phyloP scores from a whole-genome alignment of 768 basidiomycete genomes.

The Suillus sp. region DNA sequence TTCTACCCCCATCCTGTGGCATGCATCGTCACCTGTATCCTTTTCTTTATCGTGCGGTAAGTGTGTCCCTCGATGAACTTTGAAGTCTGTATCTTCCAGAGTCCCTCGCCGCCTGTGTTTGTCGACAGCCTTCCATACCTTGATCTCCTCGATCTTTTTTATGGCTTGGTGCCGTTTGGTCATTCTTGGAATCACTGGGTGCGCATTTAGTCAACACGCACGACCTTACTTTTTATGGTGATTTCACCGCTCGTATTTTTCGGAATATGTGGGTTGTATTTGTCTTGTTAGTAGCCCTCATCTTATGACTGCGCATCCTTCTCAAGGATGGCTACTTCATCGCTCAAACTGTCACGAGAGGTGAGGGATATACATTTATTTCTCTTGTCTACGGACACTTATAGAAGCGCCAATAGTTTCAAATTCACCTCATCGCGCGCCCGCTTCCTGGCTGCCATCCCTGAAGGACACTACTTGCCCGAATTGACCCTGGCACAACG shows the following conservation, averaged over 20 bases:
- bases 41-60: background rate
- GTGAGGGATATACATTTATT: slow-evolving; percentile 31
- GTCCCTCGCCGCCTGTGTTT: background rate
- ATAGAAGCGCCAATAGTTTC: slow-evolving; percentile 40
- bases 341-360: slow-evolving; percentile 57
- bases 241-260: slow-evolving; percentile 56
- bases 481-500: slow-evolving; percentile 40
- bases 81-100: too few relatives aligned
- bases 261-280: slow-evolving; percentile 68
- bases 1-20: background rate
- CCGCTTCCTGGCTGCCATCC: slow-evolving; percentile 42
- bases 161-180: slow-evolving; percentile 40
- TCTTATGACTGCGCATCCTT: slow-evolving; percentile 61
- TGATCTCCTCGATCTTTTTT: too few relatives aligned
- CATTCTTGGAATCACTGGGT: slow-evolving; percentile 65
- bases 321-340: slow-evolving; percentile 59
- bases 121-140: too few relatives aligned
- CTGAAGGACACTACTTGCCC: slow-evolving; percentile 7
- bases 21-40: background rate
- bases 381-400: background rate
- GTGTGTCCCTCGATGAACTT: background rate
- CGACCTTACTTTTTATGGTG: background rate
- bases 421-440: slow-evolving; percentile 76
- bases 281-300: slow-evolving; percentile 70
- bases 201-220: slow-evolving; percentile 16